Evolutionary conservation across 805 yeast genomes (phyloP), one percentile per base, ranked within the genome.

Genomic region (Candida caryicola): DNA sequence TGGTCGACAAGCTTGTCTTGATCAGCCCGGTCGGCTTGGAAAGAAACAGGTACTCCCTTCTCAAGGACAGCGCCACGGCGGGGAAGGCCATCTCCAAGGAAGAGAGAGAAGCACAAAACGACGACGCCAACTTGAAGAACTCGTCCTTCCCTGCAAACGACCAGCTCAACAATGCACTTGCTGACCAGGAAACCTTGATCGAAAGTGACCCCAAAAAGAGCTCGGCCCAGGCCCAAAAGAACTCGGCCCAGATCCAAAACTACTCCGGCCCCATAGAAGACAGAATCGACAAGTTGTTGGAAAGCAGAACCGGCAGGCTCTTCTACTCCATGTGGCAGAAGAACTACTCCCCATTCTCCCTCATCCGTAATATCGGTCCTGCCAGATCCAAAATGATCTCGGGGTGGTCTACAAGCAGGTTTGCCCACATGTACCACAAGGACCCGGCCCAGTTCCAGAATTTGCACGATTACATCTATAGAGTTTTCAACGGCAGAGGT

Each of bases 381-480:
- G 47, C 70, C 17, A 76, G 76, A 18, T 76, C 84, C 1, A 73
- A 66, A 41, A 27, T 73, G 18, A 64, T 78, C 9, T 68, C 79
- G 3, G 37, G 49, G 7, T 81, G 86, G 86, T 72, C 85, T 1
- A 70, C 65, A 7, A 59, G 49, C 40, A 54, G 73, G 33, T 73
- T 56, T 59, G 62, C 57, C 39, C 82, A 62, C 67, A 68, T 60
- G 18, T 61, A 63, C 49, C 43, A 50, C 23, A 33, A 54, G 23
- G 58, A 69, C 44, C 64, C 60, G 2, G 37, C 50, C 25, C 54
- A 57, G 34, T 66, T 59, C 42, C 57, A 68, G 47, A 62, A 63
- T 45, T 52, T 80, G 39, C 84, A 78, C 50, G 68, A 67, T 37
- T 82, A 81, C 51, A 68, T 77, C 17, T 74, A 78, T 47, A 64